Percentiles rank a stretch among this genome's conserved stretches.
These are phyloP conservation scores for Metarhizium sp. DNA, from an alignment of 2,329 filamentous ascomycete genomes.

Conservation along the genomic window DNA sequence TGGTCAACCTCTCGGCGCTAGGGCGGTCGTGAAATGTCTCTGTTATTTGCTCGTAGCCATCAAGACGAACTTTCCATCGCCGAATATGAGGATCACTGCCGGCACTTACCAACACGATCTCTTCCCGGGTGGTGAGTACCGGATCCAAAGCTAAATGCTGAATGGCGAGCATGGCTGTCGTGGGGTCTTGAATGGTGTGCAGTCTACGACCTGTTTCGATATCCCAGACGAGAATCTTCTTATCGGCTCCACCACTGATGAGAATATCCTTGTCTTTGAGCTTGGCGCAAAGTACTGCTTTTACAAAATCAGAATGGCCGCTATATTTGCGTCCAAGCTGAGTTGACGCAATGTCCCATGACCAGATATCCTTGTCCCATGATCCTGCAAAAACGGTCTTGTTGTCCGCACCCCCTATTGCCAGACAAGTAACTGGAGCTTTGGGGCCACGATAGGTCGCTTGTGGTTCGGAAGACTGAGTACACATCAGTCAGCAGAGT, in stretches of 20 bases:
- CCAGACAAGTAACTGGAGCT: slow-evolving; percentile 71
- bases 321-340: slow-evolving; percentile 49
- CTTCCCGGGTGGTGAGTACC: slow-evolving; percentile 37
- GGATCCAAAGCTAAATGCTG: slow-evolving; percentile 73
- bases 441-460: slow-evolving; percentile 60
- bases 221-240: slow-evolving; percentile 80
- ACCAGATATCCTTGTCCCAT: slow-evolving; percentile 92
- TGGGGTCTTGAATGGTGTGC: slow-evolving; percentile 69
- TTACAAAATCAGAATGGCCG: slow-evolving; percentile 88
- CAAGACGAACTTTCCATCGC: slow-evolving; percentile 56
- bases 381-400: slow-evolving; percentile 71
- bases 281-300: slow-evolving; percentile 57
- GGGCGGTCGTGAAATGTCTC: slow-evolving; percentile 33
- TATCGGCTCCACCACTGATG: slow-evolving; percentile 68
- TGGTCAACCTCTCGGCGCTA: slow-evolving; percentile 36
- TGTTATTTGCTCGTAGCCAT: slow-evolving; percentile 43
- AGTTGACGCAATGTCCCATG: slow-evolving; percentile 59
- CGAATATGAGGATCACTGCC: slow-evolving; percentile 75
- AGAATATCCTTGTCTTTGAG: slow-evolving; percentile 54
- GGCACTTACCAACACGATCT: slow-evolving; percentile 61
- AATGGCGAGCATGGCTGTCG: slow-evolving; percentile 62
- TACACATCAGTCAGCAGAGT: background rate
- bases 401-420: slow-evolving; percentile 48
- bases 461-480: slow-evolving; percentile 22
- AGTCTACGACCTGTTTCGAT: slow-evolving; percentile 56